Base-by-base conservation (phyloP, 1,139 yeast genomes). In the Citeromyces siamensis region DNA sequence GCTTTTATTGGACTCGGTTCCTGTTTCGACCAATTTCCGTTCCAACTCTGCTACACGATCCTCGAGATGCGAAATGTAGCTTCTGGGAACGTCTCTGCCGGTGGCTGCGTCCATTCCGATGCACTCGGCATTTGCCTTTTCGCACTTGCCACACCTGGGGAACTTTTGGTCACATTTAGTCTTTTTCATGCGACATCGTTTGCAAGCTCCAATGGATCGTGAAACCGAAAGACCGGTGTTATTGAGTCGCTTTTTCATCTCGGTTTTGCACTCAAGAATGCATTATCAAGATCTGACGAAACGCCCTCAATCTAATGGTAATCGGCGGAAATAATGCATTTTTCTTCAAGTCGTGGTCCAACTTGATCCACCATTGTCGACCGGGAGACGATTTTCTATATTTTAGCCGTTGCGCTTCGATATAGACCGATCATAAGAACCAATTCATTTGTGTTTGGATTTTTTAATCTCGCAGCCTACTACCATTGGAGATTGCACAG, bases 41-140 rank as follows among this genome's bases (percentile, higher is more conserved):
- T 82, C 86, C 42, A 85, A 60, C 13, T 59, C 56, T 10, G 67
- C 64, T 2, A 85, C 62, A 32, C 75, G 61, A 39, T 74, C 76
- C 51, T 86, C 95, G 40, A 86, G 58, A 47, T 78, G 80, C 12
- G 75, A 68, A 5, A 84, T 73, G 50, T 86, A 85, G 8, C 86
- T 76, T 35, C 96, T 60, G 0, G 95, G 94, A 1, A 85, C 73
- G 44, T 81, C 86, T 40, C 94, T 61, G 0, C 95, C 94, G 0
- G 95, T 82, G 3, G 85, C 85, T 0, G 94, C 85, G 52, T 86
- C 95, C 9, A 83, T 56, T 0, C 94, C 86, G 16, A 84, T 75
- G 56, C 95, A 85, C 13, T 80, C 82, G 3, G 63, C 77, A 5
- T 74, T 71, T 13, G 81, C 78, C 46, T 73, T 75, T 19, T 62